phyloP scores from a whole-genome alignment of 2,329 filamentous ascomycete species.

The Camillea tinctor region DNA sequence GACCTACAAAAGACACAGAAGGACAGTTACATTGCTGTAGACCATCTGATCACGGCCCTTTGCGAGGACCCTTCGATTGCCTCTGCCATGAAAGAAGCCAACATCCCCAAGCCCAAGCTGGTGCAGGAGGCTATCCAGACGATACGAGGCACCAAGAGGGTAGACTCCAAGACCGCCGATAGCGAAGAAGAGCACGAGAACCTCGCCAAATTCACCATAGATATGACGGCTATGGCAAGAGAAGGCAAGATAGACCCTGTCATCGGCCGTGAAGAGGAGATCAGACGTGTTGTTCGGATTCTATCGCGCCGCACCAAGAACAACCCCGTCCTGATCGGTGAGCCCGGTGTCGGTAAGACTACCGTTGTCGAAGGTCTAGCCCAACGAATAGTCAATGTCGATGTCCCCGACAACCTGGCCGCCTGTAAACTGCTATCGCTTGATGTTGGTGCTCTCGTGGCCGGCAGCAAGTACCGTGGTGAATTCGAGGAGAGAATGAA shows the following conservation, averaged over 20 bases:
- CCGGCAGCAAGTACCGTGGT: conserved; percentile 96
- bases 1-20: conserved; percentile 97
- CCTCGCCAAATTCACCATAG: conserved; percentile 95
- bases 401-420: conserved; percentile 93
- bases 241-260: conserved; percentile 98
- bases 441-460: conserved; percentile 91
- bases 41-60: conserved; percentile 86
- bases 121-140: conserved; percentile 87
- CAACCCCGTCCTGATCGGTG: conserved; percentile 96
- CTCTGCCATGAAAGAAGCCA: conserved; percentile 74
- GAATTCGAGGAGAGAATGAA: conserved; percentile 99
- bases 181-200: conserved; percentile 92
- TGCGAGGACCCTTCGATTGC: conserved; percentile 77
- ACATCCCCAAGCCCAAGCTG: conserved; percentile 87
- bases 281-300: conserved; percentile 86
- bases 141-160: conserved; percentile 87
- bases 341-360: conserved; percentile 97
- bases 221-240: conserved; percentile 94
- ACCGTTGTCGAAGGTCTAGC: conserved; percentile 96
- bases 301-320: conserved; percentile 94
- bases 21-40: conserved; percentile 89
- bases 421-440: conserved; percentile 92
- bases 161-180: conserved; percentile 95
- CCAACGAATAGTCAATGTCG: conserved; percentile 91
- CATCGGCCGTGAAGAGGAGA: conserved; percentile 95